phyloP scores from a whole-genome alignment of 805 yeast genomes.

The Cyberlindnera sargentensis region DNA sequence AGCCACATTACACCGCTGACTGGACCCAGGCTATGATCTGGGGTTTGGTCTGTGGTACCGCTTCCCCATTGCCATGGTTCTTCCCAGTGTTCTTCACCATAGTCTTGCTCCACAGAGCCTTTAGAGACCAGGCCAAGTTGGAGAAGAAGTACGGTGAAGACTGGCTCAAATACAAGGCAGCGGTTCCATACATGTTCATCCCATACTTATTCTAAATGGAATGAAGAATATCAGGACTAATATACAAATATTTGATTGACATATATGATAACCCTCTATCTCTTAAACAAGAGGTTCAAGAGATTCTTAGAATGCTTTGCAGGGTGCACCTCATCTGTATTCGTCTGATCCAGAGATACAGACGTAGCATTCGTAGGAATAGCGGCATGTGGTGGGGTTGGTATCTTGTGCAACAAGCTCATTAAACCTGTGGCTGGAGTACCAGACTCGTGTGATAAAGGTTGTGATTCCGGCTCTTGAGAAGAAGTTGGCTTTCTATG shows the following conservation, averaged over 20 bases:
- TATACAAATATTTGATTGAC: neutral
- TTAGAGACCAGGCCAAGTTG: conserved; percentile 83
- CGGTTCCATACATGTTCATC: conserved; percentile 87
- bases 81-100: conserved; percentile 86
- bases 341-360: neutral
- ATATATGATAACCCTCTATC: neutral
- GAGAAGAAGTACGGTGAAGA: conserved; percentile 85
- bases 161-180: conserved; percentile 80
- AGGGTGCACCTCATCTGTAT: neutral
- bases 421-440: conserved; percentile 17
- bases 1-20: conserved; percentile 93
- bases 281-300: conserved; percentile 8
- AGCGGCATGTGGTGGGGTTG: conserved; percentile 1
- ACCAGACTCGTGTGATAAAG: conserved; percentile 6
- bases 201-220: conserved; percentile 64
- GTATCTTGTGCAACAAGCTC: conserved; percentile 12
- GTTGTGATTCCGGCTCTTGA: neutral
- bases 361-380: neutral
- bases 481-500: conserved; percentile 6
- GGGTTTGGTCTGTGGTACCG: conserved; percentile 87
- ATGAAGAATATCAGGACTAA: neutral
- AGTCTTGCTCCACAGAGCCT: conserved; percentile 83
- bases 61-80: conserved; percentile 91
- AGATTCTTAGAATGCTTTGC: conserved; percentile 3
- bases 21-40: conserved; percentile 81